Evolutionary conservation across 192 early-diverging fungal genomes (phyloP).

Genomic region (Backusella tarrabulga): DNA sequence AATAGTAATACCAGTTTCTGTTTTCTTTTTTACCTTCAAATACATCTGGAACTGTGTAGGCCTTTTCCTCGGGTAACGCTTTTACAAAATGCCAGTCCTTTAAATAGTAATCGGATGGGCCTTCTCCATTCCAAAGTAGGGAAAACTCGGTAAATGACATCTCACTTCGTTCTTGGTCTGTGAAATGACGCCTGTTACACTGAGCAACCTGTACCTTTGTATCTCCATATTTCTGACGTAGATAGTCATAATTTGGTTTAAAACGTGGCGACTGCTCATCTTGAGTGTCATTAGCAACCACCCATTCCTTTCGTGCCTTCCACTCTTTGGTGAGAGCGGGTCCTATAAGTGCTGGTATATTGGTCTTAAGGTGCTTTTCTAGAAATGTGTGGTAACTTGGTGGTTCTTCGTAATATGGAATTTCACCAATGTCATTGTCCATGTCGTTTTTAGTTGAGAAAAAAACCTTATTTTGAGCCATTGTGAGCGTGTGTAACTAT

Average conservation of each 20-base stretch:
- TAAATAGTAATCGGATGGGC: constrained; percentile 42
- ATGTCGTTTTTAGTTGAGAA: neutral
- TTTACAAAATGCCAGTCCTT: constrained; percentile 74
- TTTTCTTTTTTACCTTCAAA: constrained; percentile 38
- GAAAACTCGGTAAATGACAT: constrained; percentile 60
- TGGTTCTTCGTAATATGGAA: constrained; percentile 32
- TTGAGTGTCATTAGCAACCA: constrained; percentile 24
- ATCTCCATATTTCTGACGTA: constrained; percentile 39
- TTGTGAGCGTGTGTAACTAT: neutral
- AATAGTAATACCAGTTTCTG: neutral
- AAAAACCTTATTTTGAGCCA: neutral
- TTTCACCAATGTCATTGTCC: neutral
- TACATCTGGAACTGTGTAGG: constrained; percentile 45
- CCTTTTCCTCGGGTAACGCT: constrained; percentile 36
- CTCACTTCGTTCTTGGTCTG: constrained; percentile 57
- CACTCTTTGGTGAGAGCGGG: constrained; percentile 46
- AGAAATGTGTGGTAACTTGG: constrained; percentile 44
- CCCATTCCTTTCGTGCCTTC: constrained; percentile 61
- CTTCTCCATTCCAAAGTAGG: constrained; percentile 44
- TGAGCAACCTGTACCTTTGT: constrained; percentile 59
- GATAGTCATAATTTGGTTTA: constrained; percentile 42
- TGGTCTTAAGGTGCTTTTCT: constrained; percentile 40
- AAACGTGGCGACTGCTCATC: neutral
- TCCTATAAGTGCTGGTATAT: constrained; percentile 52
- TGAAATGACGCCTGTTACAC: constrained; percentile 55